Conservation (phyloP, 345 rosid species). For the Bruguiera gymnorhiza region DNA sequence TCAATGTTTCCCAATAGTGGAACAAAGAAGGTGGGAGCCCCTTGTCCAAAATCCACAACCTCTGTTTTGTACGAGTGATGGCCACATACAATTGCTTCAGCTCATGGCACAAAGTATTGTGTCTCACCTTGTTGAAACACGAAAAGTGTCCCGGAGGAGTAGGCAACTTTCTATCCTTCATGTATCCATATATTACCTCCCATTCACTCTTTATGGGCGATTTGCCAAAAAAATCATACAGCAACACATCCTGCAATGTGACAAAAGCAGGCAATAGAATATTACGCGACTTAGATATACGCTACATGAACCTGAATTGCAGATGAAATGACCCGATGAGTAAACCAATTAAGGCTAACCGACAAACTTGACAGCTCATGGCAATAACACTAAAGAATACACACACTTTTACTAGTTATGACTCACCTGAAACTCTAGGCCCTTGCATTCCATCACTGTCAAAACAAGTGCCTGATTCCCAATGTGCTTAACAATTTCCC, state of each 20-base stretch:
- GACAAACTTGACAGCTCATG: too few species aligned
- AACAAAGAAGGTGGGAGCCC: slow-evolving; percentile 40
- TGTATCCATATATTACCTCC: slow-evolving; percentile 46
- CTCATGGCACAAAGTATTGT: slow-evolving; percentile 46
- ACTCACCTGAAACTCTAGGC: slow-evolving; percentile 51
- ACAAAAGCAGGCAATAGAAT: too few species aligned
- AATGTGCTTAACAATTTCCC: slow-evolving; percentile 26
- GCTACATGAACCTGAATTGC: too few species aligned
- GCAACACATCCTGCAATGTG: slow-evolving; percentile 41
- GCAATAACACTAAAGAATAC: too few species aligned
- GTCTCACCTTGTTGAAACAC: slow-evolving; percentile 33
- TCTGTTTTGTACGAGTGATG: slow-evolving; percentile 50
- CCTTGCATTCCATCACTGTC: slow-evolving; percentile 48
- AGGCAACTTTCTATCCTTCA: slow-evolving; percentile 33
- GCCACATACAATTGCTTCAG: slow-evolving; percentile 52
- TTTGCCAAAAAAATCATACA: slow-evolving; percentile 51
- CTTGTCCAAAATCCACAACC: slow-evolving; percentile 54
- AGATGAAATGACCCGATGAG: too few species aligned
- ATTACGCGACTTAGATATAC: too few species aligned
- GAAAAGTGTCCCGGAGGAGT: slow-evolving; percentile 26
- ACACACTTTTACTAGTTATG: too few species aligned
- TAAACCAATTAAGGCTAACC: too few species aligned
- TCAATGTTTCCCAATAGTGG: slow-evolving; percentile 33
- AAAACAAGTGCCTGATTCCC: slow-evolving; percentile 51
- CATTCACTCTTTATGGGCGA: slow-evolving; percentile 45